phyloP scores from a whole-genome alignment of 345 rosid genomes.

The Eucalyptus sp. region DNA sequence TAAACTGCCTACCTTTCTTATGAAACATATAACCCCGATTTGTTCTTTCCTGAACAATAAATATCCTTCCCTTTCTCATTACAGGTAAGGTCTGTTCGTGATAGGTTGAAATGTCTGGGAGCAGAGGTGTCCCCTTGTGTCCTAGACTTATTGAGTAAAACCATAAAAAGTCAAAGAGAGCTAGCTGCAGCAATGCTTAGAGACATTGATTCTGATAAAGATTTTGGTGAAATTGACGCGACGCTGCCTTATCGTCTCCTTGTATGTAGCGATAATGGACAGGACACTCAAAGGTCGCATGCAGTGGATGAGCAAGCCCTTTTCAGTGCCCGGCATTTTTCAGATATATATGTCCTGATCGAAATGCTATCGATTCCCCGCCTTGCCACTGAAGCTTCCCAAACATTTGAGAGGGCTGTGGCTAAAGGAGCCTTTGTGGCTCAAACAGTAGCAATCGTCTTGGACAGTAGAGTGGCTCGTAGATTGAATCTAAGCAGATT shows the following conservation, averaged over 20 bases:
- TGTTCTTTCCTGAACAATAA: not conserved
- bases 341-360: conserved; percentile 74
- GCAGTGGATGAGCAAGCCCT: conserved; percentile 44
- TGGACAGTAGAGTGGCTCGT: conserved; percentile 69
- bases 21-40: not conserved
- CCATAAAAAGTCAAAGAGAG: conserved; percentile 85
- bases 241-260: conserved; percentile 36
- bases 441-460: conserved; percentile 69
- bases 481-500: conserved; percentile 33
- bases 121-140: conserved; percentile 70
- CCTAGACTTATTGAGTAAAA: conserved; percentile 75
- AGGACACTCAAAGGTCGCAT: conserved; percentile 38
- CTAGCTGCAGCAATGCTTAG: conserved; percentile 71
- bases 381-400: conserved; percentile 83
- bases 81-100: conserved; percentile 81
- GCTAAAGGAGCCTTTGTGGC: conserved; percentile 74
- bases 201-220: conserved; percentile 75
- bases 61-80: not conserved
- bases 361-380: conserved; percentile 91
- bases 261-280: conserved; percentile 57
- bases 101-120: conserved; percentile 72
- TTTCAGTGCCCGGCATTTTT: conserved; percentile 39
- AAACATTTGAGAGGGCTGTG: conserved; percentile 89
- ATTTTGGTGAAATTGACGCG: conserved; percentile 36
- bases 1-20: not conserved